Evolutionary conservation across 164 flowering plant species (phyloP), one percentile per base, ranked within the genome.

Genomic region (Vitis rupestris): DNA sequence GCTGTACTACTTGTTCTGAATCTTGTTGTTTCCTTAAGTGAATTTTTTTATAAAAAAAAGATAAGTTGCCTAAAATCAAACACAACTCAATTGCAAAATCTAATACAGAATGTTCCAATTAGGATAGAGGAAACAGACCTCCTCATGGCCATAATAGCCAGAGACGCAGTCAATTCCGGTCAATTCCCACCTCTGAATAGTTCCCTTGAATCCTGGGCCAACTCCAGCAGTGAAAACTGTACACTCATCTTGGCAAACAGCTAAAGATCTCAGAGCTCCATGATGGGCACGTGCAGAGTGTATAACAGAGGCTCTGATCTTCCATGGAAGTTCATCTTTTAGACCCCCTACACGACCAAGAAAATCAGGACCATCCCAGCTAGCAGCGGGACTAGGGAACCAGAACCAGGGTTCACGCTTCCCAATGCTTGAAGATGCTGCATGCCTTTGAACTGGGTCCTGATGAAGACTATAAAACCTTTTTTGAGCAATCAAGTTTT

Each of bases 141-240:
- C 99, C 65, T 95, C 98, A 74, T 95, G 99, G 54, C 97, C 99
- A 80, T 91, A 84, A 72, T 93, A 95, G 63, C 94, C 93, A 73
- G 93, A 88, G 9, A 85, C 64, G 67, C 89, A 84, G 71, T 83
- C 88, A 73, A 88, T 72, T 78, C 89, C 82, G 17, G 92, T 73
- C 75, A 95, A 73, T 52, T 92, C 94, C 98, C 96, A 95, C 77
- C 84, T 91, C 76, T 91, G 98, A 79, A 93, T 90, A 63, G 89
- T 88, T 71, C 99, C 99, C 76, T 89, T 95, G 76, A 90, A 93
- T 68, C 98, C 96, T 69, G 93, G 91, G 72, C 96, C 99, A 79
- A 84, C 88, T 48, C 99, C 98, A 53, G 98, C 96, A 30, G 99
- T 87, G 71, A 83, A 91, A 61, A 89, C 83, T 61, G 88, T 87